Evolutionary conservation across 2,329 filamentous ascomycete genomes (phyloP), one percentile per base, ranked within the genome.

Genomic region (Beauveria brongniartii): DNA sequence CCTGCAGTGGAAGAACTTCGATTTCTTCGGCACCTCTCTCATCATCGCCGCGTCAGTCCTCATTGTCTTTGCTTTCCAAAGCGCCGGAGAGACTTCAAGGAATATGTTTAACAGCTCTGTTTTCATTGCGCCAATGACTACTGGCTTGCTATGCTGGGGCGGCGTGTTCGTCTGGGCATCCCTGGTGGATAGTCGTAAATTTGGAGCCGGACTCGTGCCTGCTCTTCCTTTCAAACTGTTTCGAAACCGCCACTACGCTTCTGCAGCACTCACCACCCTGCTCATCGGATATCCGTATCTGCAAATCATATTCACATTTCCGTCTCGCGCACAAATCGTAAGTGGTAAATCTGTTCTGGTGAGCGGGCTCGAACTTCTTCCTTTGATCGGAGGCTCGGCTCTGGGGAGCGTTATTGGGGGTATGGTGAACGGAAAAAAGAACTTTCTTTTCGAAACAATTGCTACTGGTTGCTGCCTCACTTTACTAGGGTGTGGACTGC

Each of bases 11-110:
- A 76, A 69, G 34, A 74, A 81, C 50, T 72, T 86, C 44, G 83
- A 86, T 64, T 75, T 80, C 57, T 47, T 80, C 4, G 82, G 83
- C 12, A 80, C 80, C 0, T 63, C 80, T n/a, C 72, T 86, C 24
- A 70, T 84, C 14, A 75, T 86, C 9, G 72, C 78, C 3, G 78
- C 81, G 1, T 78, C 82, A 0, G 78, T 82, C 0, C 74, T 85
- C 2, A 73, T 85, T 5, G 80, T 85, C 0, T 85, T 84, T 64
- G 73, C 83, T 1, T 84, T 86, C 61, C 82, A 86, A 65, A 78
- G 78, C 63, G 76, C 76, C 3, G 78, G 78, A 0, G 67, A 67
- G 1, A 68, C 70, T 0, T 64, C 71, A 3, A 61, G 63, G 1
- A 63, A 72, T n/a, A 66, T 71, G 44, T 85, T 82, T 81, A 68